Conservation (phyloP, 1,284 basidiomycete species). For the Bondarzewia mesenterica region DNA sequence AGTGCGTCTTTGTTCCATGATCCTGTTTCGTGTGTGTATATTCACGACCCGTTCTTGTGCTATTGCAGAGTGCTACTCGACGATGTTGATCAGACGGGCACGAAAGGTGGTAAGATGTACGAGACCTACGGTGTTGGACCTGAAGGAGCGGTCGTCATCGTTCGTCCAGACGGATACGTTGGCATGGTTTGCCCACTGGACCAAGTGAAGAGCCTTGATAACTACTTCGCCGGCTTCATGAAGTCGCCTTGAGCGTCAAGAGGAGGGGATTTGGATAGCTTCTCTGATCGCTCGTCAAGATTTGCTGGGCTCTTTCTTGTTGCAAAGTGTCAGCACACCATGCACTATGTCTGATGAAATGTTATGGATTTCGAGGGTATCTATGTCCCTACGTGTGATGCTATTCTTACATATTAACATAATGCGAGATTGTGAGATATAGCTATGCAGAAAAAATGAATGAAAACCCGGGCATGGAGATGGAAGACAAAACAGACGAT, state of each 20-base stretch:
- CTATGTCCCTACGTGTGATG: background rate
- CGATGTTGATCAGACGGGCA: slow-evolving; percentile 27
- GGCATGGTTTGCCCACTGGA: slow-evolving; percentile 48
- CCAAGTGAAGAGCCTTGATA: slow-evolving; percentile 31
- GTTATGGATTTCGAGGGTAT: background rate
- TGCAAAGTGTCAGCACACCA: no score
- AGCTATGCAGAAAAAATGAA: no score
- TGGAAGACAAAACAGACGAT: no score
- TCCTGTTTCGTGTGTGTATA: background rate
- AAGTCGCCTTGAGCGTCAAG: slow-evolving; percentile 1
- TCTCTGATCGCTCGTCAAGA: no score
- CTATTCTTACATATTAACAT: no score
- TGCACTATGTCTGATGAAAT: no score
- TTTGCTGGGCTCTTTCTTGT: no score
- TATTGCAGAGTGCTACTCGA: slow-evolving; percentile 22
- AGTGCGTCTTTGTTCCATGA: slow-evolving; percentile 29
- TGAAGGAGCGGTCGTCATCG: slow-evolving; percentile 53
- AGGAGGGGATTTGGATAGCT: no score
- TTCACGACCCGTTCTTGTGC: background rate
- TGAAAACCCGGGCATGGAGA: no score
- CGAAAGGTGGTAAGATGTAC: slow-evolving; percentile 33
- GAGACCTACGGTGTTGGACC: slow-evolving; percentile 44
- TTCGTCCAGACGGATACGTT: slow-evolving; percentile 73
- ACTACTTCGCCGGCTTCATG: slow-evolving; percentile 44
- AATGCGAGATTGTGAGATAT: no score